Base-by-base conservation (phyloP, 352 stramenopile genomes). In the Peronospora farinosa region DNA sequence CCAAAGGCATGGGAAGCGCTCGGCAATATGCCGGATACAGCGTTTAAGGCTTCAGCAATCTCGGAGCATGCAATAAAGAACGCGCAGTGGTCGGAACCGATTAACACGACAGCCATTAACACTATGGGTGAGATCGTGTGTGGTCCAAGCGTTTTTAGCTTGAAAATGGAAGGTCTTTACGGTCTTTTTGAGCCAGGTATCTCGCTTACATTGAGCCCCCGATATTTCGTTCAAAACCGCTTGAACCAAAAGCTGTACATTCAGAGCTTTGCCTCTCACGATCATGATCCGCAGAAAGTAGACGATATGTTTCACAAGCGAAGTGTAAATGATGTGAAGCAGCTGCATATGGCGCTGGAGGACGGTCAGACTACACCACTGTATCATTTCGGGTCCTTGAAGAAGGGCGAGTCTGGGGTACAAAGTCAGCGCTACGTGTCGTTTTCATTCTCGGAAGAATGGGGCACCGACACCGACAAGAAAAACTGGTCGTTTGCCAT, bases 91-190 rank as follows among this genome's bases (percentile, higher is more conserved):
- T 89, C 78, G 0, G 78, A 92, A 47, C 73, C 77, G 0, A 78
- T 92, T 57, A 94, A 94, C 54, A 84, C 75, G 37, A 86, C 83
- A 8, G 82, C 83, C 0, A 80, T 94, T n/a, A 91, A 92, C 41
- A 94, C 83, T 7, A 76, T 83, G 30, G 83, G 83, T 35, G 83
- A 94, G 55, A 66, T 77, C 3, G 74, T 80, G 13, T 88, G 77
- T 31, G 78, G 83, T 0, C 64, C 76, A 15, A 85, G 74, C 30
- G 77, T 94, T 21, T 85, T 92, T 40, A 72, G 71, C 7, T 69
- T 94, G 37, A 86, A 92, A 54, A 78, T 94, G 38, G 76, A 88
- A 57, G 83, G 80, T 47, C 51, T 94, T 15, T 88, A 91, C 32
- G 83, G 83, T 8, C 59, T 86, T 13, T 94, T 92, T 39, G 80